phyloP scores from a whole-genome alignment of 176 grass and related monocot species.

The Elymus sibiricus region DNA sequence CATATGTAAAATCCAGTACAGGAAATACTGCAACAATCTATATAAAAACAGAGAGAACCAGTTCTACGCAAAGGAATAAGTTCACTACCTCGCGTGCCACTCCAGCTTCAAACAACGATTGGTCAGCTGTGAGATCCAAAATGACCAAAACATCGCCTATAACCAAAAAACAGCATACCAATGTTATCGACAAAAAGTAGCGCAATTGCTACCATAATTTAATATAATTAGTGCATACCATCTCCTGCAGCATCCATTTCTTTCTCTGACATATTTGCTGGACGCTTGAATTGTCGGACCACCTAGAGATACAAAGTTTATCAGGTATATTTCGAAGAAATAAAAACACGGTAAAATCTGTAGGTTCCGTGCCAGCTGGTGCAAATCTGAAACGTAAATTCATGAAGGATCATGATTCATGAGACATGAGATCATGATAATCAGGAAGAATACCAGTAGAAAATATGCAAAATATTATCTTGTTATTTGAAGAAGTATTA shows the following conservation, averaged over 20 bases:
- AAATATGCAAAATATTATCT: background rate
- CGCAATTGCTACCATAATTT: background rate
- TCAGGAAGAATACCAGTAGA: background rate
- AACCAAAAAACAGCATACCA: slow-evolving; percentile 2
- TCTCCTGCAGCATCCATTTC: slow-evolving; percentile 97
- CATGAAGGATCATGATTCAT: background rate
- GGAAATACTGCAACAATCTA: background rate
- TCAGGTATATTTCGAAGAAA: slow-evolving; percentile 27
- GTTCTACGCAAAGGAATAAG: background rate
- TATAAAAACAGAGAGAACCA: background rate
- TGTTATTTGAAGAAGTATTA: background rate
- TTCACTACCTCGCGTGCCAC: slow-evolving; percentile 84
- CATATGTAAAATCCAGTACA: background rate
- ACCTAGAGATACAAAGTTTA: slow-evolving; percentile 50
- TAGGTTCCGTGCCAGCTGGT: background rate
- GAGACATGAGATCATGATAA: background rate
- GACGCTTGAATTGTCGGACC: slow-evolving; percentile 68
- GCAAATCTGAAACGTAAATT: background rate
- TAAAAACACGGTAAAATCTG: too few species aligned
- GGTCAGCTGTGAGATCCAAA: slow-evolving; percentile 83
- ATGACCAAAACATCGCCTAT: slow-evolving; percentile 92
- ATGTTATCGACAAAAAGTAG: slow-evolving; percentile 10
- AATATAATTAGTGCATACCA: slow-evolving; percentile 51
- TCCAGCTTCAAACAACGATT: slow-evolving; percentile 93
- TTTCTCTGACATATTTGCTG: slow-evolving; percentile 64